These are phyloP conservation scores for Aspergillus cejpii DNA, from an alignment of 2,329 filamentous ascomycete genomes.

Conservation along the genomic window DNA sequence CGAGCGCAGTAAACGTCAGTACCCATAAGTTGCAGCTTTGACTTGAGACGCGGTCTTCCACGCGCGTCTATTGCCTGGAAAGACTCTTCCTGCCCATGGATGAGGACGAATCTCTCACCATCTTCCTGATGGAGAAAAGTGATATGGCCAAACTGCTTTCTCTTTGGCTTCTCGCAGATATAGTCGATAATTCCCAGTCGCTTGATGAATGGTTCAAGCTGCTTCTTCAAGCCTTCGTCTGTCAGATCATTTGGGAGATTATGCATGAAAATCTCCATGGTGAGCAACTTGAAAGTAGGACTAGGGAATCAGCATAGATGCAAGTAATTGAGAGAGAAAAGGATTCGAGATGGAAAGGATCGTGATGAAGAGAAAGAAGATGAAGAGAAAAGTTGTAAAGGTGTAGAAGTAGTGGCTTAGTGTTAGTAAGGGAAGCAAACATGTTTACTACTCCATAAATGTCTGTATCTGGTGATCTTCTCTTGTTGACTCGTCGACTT, in stretches of 20 bases:
- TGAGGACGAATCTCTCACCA: conserved; percentile 40
- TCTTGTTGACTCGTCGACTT: too few species aligned
- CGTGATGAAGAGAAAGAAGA: neutral
- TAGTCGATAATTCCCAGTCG: conserved; percentile 39
- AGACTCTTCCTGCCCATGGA: conserved; percentile 20
- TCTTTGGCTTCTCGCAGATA: conserved; percentile 40
- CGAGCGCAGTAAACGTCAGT: conserved; percentile 19
- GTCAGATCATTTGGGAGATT: conserved; percentile 41
- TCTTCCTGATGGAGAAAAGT: conserved; percentile 41
- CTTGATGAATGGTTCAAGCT: conserved; percentile 36
- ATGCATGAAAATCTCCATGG: conserved; percentile 44
- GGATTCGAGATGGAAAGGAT: neutral
- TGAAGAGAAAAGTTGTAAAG: too few species aligned
- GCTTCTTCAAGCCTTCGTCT: conserved; percentile 37
- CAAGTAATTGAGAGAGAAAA: neutral
- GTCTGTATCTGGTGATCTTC: too few species aligned
- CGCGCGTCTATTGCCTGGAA: neutral
- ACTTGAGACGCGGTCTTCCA: conserved; percentile 7
- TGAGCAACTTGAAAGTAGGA: neutral
- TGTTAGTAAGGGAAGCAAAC: too few species aligned
- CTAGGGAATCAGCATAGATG: neutral
- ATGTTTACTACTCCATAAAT: too few species aligned
- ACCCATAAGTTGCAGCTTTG: conserved; percentile 16
- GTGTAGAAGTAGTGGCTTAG: too few species aligned
- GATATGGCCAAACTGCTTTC: conserved; percentile 40